phyloP scores from a whole-genome alignment of 495 filamentous ascomycete species.

The Neurospora sp. region DNA sequence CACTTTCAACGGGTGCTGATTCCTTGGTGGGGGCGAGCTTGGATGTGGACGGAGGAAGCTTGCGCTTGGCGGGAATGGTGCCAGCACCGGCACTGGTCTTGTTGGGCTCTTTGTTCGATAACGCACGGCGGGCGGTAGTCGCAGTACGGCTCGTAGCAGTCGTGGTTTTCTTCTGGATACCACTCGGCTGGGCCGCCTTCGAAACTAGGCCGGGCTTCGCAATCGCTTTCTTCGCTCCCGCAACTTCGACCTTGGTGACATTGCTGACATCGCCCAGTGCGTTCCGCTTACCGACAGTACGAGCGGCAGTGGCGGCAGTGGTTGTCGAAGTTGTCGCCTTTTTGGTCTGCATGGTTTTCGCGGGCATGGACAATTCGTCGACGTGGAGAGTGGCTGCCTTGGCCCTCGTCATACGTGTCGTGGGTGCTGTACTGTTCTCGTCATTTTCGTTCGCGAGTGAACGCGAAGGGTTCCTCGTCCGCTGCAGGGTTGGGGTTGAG shows the following conservation, averaged over 20 bases:
- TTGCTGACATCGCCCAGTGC: conserved; percentile 94
- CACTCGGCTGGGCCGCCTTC: conserved; percentile 65
- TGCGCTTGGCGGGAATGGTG: conserved; percentile 52
- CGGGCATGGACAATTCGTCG: conserved; percentile 40
- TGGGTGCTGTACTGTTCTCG: conserved; percentile 56
- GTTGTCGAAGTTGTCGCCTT: conserved; percentile 29
- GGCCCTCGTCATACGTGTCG: conserved; percentile 80
- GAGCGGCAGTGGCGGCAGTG: conserved; percentile 37
- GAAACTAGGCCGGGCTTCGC: conserved; percentile 57
- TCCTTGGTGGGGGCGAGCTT: conserved; percentile 46
- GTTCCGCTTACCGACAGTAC: conserved; percentile 52
- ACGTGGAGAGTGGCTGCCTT: conserved; percentile 70
- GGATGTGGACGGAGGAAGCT: conserved; percentile 35
- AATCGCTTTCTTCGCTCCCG: conserved; percentile 63
- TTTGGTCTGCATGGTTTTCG: conserved; percentile 69
- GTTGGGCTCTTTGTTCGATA: conserved; percentile 56
- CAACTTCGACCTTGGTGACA: conserved; percentile 63
- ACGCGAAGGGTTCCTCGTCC: conserved; percentile 31
- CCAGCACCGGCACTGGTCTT: conserved; percentile 70
- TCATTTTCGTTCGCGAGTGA: conserved; percentile 84
- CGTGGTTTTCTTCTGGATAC: conserved; percentile 68
- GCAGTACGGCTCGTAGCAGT: conserved; percentile 34
- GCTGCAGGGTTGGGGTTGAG: not conserved
- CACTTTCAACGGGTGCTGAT: conserved; percentile 43
- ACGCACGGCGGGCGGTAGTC: conserved; percentile 30